Evolutionary conservation across 208 protist species (phyloP).

Genomic region (Kentomonas sorsogonicus): DNA sequence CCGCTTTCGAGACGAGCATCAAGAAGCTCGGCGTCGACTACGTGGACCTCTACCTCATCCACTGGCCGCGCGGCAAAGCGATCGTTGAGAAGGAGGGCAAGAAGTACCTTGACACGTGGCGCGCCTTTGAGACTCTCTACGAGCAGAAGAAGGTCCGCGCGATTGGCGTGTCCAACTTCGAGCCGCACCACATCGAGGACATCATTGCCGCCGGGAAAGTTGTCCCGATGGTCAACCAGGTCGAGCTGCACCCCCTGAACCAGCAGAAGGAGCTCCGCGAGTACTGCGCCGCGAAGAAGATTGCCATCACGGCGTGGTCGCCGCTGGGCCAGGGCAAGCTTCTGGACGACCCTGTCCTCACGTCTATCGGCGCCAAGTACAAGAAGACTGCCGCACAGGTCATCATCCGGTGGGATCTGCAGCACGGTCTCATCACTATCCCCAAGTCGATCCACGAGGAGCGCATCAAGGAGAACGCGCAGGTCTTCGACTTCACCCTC

Average conservation of each 20-base stretch:
- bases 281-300: constrained; percentile 53
- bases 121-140: constrained; percentile 69
- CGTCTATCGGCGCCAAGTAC: constrained; percentile 32
- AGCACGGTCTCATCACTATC: constrained; percentile 58
- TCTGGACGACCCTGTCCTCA: constrained; percentile 17
- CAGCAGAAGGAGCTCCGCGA: constrained; percentile 41
- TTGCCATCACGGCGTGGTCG: constrained; percentile 71
- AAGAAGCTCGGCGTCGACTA: constrained; percentile 72
- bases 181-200: constrained; percentile 30
- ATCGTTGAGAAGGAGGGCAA: constrained; percentile 18
- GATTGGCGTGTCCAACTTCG: constrained; percentile 85
- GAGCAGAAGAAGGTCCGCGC: constrained; percentile 49
- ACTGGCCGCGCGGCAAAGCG: constrained; percentile 71
- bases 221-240: constrained; percentile 74
- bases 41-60: constrained; percentile 93
- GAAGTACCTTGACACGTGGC: constrained; percentile 56
- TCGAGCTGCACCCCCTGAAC: constrained; percentile 75
- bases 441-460: constrained; percentile 75
- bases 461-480: constrained; percentile 77
- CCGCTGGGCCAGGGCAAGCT: constrained; percentile 53
- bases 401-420: constrained; percentile 51
- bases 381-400: constrained; percentile 45
- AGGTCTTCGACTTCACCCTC: constrained; percentile 49
- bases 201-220: constrained; percentile 46
- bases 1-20: constrained; percentile 47